These are phyloP conservation scores for Wickerhamiella allomyrinae DNA, from an alignment of 805 yeast species.

Conservation along the genomic window DNA sequence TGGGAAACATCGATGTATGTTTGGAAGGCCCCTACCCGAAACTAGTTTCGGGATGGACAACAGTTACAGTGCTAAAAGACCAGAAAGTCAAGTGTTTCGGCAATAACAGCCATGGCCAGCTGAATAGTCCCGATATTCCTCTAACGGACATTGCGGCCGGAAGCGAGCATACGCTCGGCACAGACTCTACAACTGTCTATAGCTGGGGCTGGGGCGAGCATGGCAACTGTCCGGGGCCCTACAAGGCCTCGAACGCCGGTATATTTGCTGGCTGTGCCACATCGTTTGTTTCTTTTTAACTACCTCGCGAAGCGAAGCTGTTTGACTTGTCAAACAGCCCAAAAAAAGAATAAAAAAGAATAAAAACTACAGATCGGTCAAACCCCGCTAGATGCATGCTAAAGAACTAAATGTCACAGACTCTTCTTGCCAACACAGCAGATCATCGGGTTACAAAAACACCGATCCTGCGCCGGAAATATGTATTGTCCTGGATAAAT, in stretches of 20 bases:
- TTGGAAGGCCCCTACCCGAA: background rate
- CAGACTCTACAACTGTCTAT: conserved; percentile 24
- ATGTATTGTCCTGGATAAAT: conserved; percentile 19
- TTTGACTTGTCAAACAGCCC: too few species aligned
- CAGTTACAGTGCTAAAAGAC: background rate
- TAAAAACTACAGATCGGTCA: too few species aligned
- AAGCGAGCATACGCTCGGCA: conserved; percentile 49
- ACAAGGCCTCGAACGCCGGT: background rate
- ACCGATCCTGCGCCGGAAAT: conserved; percentile 14
- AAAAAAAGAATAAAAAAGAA: too few species aligned
- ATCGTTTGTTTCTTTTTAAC: conserved; percentile 11
- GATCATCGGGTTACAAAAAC: conserved; percentile 1
- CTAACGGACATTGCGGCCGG: conserved; percentile 38
- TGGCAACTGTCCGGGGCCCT: conserved; percentile 68
- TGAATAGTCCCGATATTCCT: conserved; percentile 19
- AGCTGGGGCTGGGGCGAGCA: conserved; percentile 99
- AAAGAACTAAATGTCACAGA: conserved; percentile 15
- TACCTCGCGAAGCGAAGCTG: too few species aligned
- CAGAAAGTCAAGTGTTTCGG: conserved; percentile 36
- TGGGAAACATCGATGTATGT: too few species aligned
- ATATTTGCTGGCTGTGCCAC: conserved; percentile 24
- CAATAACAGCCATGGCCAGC: conserved; percentile 65
- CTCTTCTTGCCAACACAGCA: conserved; percentile 19
- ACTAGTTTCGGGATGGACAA: background rate
- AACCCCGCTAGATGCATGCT: too few species aligned